These are phyloP conservation scores for Cytidiella melzeri DNA, from an alignment of 768 basidiomycete genomes.

Conservation along the genomic window DNA sequence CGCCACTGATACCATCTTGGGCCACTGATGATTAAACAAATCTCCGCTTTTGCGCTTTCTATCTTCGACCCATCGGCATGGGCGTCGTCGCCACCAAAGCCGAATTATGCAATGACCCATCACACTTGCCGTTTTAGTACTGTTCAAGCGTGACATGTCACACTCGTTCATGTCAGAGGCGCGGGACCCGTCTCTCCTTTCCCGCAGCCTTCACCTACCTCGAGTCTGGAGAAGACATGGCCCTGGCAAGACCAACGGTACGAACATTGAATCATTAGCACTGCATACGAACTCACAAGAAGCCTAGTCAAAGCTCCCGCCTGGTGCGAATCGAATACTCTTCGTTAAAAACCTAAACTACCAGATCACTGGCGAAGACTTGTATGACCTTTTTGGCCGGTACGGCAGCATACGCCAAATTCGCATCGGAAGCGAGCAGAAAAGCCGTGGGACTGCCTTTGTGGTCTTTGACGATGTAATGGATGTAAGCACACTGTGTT, in stretches of 20 bases:
- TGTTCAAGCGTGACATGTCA: not conserved
- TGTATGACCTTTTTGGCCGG: conserved; percentile 96
- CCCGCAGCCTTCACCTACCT: conserved; percentile 1
- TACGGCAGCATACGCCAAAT: conserved; percentile 97
- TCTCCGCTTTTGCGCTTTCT: too few relatives aligned
- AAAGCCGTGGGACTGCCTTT: conserved; percentile 94
- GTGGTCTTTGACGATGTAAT: conserved; percentile 95
- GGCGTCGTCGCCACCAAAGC: too few relatives aligned
- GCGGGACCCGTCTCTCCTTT: not conserved
- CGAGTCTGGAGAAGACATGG: too few relatives aligned
- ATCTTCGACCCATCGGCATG: too few relatives aligned
- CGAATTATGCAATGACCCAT: too few relatives aligned
- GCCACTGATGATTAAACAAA: too few relatives aligned
- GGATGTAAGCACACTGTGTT: conserved; percentile 57
- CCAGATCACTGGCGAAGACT: conserved; percentile 86
- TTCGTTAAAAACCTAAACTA: conserved; percentile 94
- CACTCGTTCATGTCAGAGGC: too few relatives aligned
- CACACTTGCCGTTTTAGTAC: not conserved
- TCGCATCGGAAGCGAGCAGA: conserved; percentile 85
- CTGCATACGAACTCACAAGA: too few relatives aligned
- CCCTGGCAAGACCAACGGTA: conserved; percentile 66
- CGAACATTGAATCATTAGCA: too few relatives aligned
- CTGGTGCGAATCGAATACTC: conserved; percentile 86
- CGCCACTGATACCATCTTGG: too few relatives aligned
- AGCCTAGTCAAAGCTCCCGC: conserved; percentile 86